These are phyloP conservation scores for Xylaria acuta DNA, from an alignment of 495 filamentous ascomycete species.

Conservation along the genomic window DNA sequence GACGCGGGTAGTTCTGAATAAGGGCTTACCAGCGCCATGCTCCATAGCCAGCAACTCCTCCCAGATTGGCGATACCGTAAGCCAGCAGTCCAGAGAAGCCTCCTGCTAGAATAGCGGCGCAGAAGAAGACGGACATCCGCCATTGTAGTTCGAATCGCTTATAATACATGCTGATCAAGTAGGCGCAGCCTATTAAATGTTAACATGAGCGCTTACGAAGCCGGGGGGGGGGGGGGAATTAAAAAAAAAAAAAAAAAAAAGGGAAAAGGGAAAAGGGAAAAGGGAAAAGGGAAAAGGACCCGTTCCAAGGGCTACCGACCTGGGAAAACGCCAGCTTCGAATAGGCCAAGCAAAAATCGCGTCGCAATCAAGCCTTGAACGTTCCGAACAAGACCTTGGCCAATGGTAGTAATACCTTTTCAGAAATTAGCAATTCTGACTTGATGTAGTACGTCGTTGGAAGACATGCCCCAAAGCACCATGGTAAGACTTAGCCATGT, in stretches of 20 bases:
- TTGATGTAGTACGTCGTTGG: not conserved
- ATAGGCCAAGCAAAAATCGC: constrained; percentile 66
- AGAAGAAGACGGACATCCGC: constrained; percentile 66
- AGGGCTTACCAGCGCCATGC: constrained; percentile 33
- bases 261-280: no score
- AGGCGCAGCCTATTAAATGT: constrained; percentile 42
- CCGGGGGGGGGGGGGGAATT: no score
- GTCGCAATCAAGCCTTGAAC: constrained; percentile 63
- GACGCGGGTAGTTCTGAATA: not conserved
- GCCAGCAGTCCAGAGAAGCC: constrained; percentile 74
- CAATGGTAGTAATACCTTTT: constrained; percentile 52
- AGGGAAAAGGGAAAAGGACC: not conserved
- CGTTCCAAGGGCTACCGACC: constrained; percentile 49
- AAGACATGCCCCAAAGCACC: constrained; percentile 57
- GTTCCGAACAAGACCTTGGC: constrained; percentile 62
- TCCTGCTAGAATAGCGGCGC: constrained; percentile 63
- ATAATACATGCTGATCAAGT: constrained; percentile 51
- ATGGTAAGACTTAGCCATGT: constrained; percentile 65
- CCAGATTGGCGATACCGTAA: constrained; percentile 67
- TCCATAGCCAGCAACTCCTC: constrained; percentile 57
- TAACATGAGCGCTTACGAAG: not conserved
- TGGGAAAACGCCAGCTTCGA: constrained; percentile 70
- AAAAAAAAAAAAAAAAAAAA: no score
- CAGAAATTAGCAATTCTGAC: not conserved
- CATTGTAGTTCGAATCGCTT: constrained; percentile 62